Evolutionary conservation across 2,329 filamentous ascomycete genomes (phyloP).

Genomic region (Calonectria pseudoturangicola): DNA sequence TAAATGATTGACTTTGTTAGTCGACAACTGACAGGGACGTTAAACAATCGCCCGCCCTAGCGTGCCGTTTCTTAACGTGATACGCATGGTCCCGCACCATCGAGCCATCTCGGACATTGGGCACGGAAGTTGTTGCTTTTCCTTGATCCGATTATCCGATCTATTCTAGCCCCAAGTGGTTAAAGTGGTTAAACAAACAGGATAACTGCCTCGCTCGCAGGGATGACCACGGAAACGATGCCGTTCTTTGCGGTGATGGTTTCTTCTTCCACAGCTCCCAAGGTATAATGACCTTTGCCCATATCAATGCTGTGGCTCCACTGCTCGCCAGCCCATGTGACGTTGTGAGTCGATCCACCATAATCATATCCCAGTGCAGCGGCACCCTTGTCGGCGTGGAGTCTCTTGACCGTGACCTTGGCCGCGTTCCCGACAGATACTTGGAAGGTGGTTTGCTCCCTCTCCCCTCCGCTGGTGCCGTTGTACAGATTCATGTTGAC

Average conservation of each 20-base stretch:
- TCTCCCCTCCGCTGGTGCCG: not conserved
- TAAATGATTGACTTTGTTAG: not conserved
- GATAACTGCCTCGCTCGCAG: not conserved
- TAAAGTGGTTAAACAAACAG: not conserved
- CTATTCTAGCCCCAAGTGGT: not conserved
- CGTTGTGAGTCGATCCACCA: not conserved
- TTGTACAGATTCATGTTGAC: slow-evolving; percentile 7
- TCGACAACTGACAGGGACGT: not conserved
- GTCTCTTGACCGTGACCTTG: not conserved
- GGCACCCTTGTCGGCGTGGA: not conserved
- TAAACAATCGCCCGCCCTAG: not conserved
- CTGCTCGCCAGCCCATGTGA: not conserved
- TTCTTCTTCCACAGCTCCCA: not conserved
- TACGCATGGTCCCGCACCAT: not conserved
- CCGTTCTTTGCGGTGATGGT: not conserved
- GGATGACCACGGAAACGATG: not conserved
- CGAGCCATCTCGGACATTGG: not conserved
- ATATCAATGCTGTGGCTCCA: not conserved
- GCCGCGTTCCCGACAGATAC: not conserved
- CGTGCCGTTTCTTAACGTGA: not conserved
- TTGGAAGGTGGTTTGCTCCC: not conserved
- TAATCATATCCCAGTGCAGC: not conserved
- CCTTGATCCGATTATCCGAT: not conserved
- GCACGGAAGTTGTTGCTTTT: not conserved
- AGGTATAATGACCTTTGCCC: not conserved